phyloP scores from a whole-genome alignment of 352 stramenopile genomes.

The Chrysophaeum taylorii region DNA sequence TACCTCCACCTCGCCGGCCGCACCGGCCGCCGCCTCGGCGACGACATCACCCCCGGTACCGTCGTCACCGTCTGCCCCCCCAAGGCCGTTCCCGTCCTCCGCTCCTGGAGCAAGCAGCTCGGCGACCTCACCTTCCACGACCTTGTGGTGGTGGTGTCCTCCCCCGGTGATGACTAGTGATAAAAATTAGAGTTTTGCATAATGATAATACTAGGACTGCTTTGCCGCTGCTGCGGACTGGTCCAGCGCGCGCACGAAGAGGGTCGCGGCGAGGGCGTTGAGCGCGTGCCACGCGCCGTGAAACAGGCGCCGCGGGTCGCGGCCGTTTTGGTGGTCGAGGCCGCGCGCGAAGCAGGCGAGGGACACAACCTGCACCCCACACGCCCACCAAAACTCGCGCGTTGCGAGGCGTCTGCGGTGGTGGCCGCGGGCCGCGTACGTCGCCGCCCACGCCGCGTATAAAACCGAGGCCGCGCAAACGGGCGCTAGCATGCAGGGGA shows the following conservation, averaged over 20 bases:
- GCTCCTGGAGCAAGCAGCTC: slow-evolving; percentile 43
- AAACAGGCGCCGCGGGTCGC: slow-evolving; percentile 2
- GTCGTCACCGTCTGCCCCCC: slow-evolving; percentile 40
- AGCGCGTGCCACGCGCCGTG: slow-evolving; percentile 19
- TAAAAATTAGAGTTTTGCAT: no score
- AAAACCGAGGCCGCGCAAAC: not conserved
- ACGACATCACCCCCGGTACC: slow-evolving; percentile 28
- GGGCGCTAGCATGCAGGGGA: slow-evolving; percentile 14
- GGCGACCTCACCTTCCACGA: slow-evolving; percentile 38
- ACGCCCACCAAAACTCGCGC: not conserved
- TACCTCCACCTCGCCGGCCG: slow-evolving; percentile 39
- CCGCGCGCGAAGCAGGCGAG: slow-evolving; percentile 16
- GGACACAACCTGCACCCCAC: no score
- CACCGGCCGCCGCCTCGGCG: slow-evolving; percentile 27
- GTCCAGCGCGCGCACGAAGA: not conserved
- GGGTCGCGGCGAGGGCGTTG: slow-evolving; percentile 11
- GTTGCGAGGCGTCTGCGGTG: not conserved
- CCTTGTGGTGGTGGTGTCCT: no score
- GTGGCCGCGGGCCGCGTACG: no score
- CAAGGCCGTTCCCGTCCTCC: slow-evolving; percentile 32
- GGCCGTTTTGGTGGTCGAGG: slow-evolving; percentile 13
- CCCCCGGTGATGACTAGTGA: no score
- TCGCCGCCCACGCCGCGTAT: slow-evolving; percentile 8
- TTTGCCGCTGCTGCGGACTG: no score
- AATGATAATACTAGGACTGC: no score